Percentiles rank a stretch among this genome's conserved stretches.
Evolutionary conservation across 176 grass and related monocot genomes (phyloP).

Genomic region (Stipa capillata): DNA sequence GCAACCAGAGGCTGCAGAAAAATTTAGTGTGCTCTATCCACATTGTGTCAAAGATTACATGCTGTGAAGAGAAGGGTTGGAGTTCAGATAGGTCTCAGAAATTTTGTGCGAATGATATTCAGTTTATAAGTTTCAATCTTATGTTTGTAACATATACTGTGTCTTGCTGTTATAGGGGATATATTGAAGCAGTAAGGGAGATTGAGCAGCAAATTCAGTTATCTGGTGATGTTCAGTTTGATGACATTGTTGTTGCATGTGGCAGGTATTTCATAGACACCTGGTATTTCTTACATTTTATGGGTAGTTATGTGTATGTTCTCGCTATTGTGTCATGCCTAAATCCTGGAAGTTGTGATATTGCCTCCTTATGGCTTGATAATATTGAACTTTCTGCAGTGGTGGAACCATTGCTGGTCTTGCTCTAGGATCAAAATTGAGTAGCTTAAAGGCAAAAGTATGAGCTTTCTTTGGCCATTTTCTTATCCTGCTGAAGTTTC

Average conservation of each 20-base stretch:
- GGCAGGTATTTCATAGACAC: conserved; percentile 48
- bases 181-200: conserved; percentile 85
- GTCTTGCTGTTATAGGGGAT: conserved; percentile 58
- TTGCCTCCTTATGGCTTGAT: neutral
- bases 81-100: neutral
- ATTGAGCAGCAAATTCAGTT: conserved; percentile 65
- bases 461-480: conserved; percentile 13
- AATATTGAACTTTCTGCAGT: conserved; percentile 38
- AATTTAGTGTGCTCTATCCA: neutral
- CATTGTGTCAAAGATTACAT: neutral
- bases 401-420: conserved; percentile 91
- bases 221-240: conserved; percentile 48
- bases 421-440: conserved; percentile 71
- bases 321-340: neutral
- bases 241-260: conserved; percentile 84
- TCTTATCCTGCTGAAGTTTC: neutral
- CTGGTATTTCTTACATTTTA: neutral
- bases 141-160: neutral
- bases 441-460: conserved; percentile 90
- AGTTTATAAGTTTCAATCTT: neutral
- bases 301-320: neutral
- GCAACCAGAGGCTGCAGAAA: neutral
- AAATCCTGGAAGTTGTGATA: neutral
- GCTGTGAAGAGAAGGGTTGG: neutral
- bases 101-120: neutral